These are phyloP conservation scores for Cymodocea nodosa DNA, from an alignment of 116 monocot genomes.

Conservation along the genomic window DNA sequence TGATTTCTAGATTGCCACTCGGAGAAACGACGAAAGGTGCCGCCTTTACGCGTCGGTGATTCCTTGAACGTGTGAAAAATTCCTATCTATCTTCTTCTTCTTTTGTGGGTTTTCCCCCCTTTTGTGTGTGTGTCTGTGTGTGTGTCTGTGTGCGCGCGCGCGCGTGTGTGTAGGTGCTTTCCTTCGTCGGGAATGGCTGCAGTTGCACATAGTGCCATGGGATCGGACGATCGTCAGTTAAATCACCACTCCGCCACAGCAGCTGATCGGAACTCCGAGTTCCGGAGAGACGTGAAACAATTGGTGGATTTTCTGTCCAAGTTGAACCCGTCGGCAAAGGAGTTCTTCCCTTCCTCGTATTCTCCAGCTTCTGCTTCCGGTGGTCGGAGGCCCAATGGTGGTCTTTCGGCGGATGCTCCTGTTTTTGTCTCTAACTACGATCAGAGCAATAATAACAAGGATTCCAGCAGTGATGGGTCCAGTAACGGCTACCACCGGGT, in stretches of 20 bases:
- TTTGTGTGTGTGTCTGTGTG: neutral
- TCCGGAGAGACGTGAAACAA: conserved; percentile 44
- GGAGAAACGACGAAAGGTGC: neutral
- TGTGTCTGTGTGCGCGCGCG: neutral
- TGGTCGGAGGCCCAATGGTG: conserved; percentile 19
- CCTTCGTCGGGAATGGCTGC: conserved; percentile 20
- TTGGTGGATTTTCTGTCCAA: conserved; percentile 70
- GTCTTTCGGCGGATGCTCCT: conserved; percentile 64
- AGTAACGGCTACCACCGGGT: conserved; percentile 33
- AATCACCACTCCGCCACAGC: conserved; percentile 2
- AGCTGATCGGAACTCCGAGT: conserved; percentile 24
- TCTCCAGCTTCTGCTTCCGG: neutral
- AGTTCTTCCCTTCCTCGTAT: conserved; percentile 62
- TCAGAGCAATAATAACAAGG: conserved; percentile 19
- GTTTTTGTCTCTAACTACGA: conserved; percentile 31
- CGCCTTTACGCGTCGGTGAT: neutral
- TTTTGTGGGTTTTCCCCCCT: neutral
- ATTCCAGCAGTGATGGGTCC: conserved; percentile 47
- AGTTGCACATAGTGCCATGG: conserved; percentile 43
- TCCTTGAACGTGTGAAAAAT: no score
- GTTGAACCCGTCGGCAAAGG: conserved; percentile 82
- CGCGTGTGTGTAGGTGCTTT: neutral
- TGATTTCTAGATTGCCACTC: neutral
- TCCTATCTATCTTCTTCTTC: neutral
- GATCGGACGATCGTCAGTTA: conserved; percentile 23